Base-by-base conservation (phyloP, 495 filamentous ascomycete genomes). In the Stereocaulon alpinum region DNA sequence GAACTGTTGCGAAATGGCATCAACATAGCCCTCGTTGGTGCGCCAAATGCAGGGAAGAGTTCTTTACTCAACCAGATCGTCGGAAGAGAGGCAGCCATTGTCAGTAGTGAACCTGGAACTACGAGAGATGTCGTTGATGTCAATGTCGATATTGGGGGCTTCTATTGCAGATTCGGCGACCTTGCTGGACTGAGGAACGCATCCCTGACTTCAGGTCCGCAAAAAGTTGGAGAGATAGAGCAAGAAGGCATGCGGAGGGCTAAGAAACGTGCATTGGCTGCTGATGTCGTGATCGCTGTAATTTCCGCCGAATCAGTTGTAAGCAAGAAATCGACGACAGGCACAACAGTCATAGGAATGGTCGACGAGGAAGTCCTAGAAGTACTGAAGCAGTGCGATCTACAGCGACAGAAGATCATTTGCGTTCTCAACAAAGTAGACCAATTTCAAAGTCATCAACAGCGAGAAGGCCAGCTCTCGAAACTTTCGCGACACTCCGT, bases 11-110 rank as follows among this genome's bases (percentile, higher is more conserved):
- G 91, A 22, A 88, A 82, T 63, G 93, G 93, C 0, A 94, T 98
- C 57, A 82, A 80, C 58, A 81, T 98, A 59, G 86, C 91, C 1
- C 76, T 98, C 7, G 74, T 97, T 6, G 93, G 93, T 0, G 87
- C 91, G 7, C 94, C 93, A 12, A 98, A 98, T 72, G 92, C 86
- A 0, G 93, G 93, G 20, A 98, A 98, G 70, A 96, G 92, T 67
- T 94, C 88, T 1, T 73, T 98, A 58, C 80, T 98, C 67, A 98
- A 98, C 72, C 75, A 81, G 54, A 77, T 98, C 62, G 89, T 95
- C n/a, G 91, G 91, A 3, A 76, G 91, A 52, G 91, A 98, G 67
- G 94, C 93, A 0, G 89, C 88, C 20, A 98, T 98, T 68, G 94
- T 97, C 4, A 95, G 89, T 47, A 76, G 80, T 0, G 92, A 97